These are phyloP conservation scores for Coelastrella sp. DNA, from an alignment of 139 green algal genomes.

Conservation along the genomic window DNA sequence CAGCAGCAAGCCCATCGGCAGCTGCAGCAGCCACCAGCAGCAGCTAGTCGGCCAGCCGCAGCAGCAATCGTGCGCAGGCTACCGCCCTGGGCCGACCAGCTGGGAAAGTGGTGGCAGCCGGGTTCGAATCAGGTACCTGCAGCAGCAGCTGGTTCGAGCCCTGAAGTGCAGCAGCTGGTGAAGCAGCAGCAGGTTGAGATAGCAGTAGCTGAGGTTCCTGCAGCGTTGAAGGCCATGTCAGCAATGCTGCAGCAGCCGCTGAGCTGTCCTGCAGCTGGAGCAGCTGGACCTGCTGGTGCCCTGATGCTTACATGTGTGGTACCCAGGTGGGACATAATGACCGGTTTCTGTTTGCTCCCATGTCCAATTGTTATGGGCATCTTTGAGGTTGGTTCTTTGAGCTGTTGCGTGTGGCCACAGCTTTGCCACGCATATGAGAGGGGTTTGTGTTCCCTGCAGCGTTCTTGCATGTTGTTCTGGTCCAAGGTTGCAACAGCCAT, in stretches of 20 bases:
- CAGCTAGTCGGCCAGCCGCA: background rate
- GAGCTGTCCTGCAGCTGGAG: background rate
- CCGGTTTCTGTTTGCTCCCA: background rate
- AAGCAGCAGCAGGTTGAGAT: slow-evolving; percentile 11
- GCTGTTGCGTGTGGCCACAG: too few species aligned
- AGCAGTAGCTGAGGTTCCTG: background rate
- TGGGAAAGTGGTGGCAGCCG: slow-evolving; percentile 19
- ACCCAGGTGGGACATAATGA: background rate
- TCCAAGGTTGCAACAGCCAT: too few species aligned
- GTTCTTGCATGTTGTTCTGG: too few species aligned
- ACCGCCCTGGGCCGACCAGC: slow-evolving; percentile 22
- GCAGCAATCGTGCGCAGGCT: slow-evolving; percentile 6
- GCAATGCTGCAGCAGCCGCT: slow-evolving; percentile 10
- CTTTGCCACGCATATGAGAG: too few species aligned
- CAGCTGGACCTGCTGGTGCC: background rate
- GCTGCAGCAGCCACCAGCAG: slow-evolving; percentile 25
- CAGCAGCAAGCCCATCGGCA: background rate
- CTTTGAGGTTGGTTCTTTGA: too few species aligned
- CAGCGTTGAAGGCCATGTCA: background rate
- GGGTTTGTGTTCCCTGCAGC: too few species aligned
- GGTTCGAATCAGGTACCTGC: too few species aligned
- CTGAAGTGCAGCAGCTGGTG: slow-evolving; percentile 1
- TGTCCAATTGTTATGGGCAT: too few species aligned
- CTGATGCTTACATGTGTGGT: slow-evolving; percentile 10
- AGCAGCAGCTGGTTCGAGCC: slow-evolving; percentile 9